Evolutionary conservation across 1,139 yeast genomes (phyloP).

Genomic region (Blastobotrys indianensis): DNA sequence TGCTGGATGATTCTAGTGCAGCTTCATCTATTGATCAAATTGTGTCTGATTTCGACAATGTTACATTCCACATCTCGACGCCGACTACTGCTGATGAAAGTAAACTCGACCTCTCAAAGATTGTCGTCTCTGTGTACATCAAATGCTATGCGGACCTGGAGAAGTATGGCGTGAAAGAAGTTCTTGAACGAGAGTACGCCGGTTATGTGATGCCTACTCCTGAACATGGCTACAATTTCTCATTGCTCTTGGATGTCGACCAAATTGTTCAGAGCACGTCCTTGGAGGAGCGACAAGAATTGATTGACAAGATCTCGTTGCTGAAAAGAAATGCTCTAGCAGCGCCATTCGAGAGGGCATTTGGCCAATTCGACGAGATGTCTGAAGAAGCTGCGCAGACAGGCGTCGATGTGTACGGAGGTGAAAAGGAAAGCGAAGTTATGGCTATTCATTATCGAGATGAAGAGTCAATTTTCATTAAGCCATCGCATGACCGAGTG

Average conservation of each 20-base stretch:
- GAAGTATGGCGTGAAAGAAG: constrained; percentile 52
- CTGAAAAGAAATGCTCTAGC: constrained; percentile 85
- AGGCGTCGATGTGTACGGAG: constrained; percentile 43
- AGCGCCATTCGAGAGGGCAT: constrained; percentile 87
- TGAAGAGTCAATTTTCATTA: constrained; percentile 83
- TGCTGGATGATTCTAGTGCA: constrained; percentile 35
- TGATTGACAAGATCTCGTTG: constrained; percentile 62
- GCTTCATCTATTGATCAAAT: constrained; percentile 78
- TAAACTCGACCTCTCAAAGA: constrained; percentile 27
- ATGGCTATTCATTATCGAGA: constrained; percentile 84
- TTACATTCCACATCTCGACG: constrained; percentile 87
- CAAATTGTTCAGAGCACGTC: constrained; percentile 33
- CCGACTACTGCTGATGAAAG: constrained; percentile 52
- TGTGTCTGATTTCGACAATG: constrained; percentile 91
- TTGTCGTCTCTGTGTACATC: constrained; percentile 64
- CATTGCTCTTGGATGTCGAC: constrained; percentile 61
- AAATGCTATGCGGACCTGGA: constrained; percentile 72
- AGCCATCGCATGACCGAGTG: constrained; percentile 92
- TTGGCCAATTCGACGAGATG: constrained; percentile 67
- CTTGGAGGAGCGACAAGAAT: constrained; percentile 42
- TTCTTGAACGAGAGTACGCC: constrained; percentile 41
- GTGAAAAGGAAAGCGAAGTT: constrained; percentile 51
- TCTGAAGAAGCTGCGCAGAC: constrained; percentile 44
- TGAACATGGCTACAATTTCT: constrained; percentile 80
- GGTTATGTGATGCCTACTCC: constrained; percentile 37